phyloP scores from a whole-genome alignment of 2,329 filamentous ascomycete species.

The Microsporum audouinii region DNA sequence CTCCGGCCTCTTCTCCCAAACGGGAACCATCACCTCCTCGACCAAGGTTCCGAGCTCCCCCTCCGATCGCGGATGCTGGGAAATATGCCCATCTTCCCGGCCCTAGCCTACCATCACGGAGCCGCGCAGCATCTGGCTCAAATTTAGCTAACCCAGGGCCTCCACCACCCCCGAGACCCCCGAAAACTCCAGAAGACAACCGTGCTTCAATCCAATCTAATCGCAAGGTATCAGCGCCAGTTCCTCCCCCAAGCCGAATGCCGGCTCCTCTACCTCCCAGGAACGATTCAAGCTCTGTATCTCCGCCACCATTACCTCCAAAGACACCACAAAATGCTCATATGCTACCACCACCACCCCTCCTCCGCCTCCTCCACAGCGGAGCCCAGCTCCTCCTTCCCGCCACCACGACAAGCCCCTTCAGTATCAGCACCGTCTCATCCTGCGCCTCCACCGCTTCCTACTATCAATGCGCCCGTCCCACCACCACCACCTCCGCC shows the following conservation, averaged over 20 bases:
- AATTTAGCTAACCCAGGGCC: slow-evolving; percentile 45
- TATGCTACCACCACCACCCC: slow-evolving; percentile 41
- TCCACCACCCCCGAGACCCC: slow-evolving; percentile 50
- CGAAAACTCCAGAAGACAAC: slow-evolving; percentile 56
- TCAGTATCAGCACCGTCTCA: slow-evolving; percentile 19
- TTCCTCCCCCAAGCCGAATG: slow-evolving; percentile 62
- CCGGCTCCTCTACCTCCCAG: slow-evolving; percentile 30
- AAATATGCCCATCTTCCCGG: slow-evolving; percentile 57
- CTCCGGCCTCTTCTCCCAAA: slow-evolving; percentile 48
- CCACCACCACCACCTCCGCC: slow-evolving; percentile 20
- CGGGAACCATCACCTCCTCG: slow-evolving; percentile 61
- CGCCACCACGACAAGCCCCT: slow-evolving; percentile 24
- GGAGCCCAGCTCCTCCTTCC: slow-evolving; percentile 19
- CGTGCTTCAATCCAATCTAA: slow-evolving; percentile 56
- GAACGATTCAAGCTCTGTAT: slow-evolving; percentile 32
- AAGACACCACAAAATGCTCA: slow-evolving; percentile 39
- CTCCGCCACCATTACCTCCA: slow-evolving; percentile 35
- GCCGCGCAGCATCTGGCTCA: slow-evolving; percentile 40
- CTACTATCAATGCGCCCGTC: slow-evolving; percentile 38
- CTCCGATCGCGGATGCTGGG: slow-evolving; percentile 78
- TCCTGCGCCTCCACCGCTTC: slow-evolving; percentile 36
- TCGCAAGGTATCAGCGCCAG: slow-evolving; percentile 50
- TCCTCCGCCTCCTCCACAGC: slow-evolving; percentile 25
- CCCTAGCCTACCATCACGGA: slow-evolving; percentile 37
- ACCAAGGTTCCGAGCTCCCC: slow-evolving; percentile 69